Base-by-base conservation (phyloP, 371 early-diverging fungal genomes). In the Mortierella sp. region DNA sequence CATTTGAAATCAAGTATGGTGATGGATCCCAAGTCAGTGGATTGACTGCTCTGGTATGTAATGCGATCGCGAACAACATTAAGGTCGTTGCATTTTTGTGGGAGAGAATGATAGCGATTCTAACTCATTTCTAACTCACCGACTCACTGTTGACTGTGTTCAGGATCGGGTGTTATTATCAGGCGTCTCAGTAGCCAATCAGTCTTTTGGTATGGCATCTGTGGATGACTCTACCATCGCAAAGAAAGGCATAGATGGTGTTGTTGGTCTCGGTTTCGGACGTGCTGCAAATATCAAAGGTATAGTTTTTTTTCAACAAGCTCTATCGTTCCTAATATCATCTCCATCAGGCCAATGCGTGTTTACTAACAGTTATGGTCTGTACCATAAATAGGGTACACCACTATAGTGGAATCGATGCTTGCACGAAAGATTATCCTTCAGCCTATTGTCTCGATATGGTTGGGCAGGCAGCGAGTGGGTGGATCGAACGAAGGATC, bases 401-500 rank as follows among this genome's bases (percentile, higher is more conserved):
- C 68, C 15, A 71, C 81, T 2, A 13, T 74, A 0, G 38, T 80
- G 58, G 81, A 80, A 32, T 65, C 65, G 13, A 48, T 80, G 72
- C 50, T 80, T 1, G 57, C 72, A n/a, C 63, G 41, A 21, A 74
- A 71, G 58, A 52, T 43, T n/a, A 57, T 80, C n/a, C 43, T 72
- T 33, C 81, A 80, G n/a, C 81, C 81, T 9, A 80, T 80, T 48
- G 81, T 80, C 7, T 80, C 81, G 28, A 38, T 80, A 15, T 80
- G 81, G 81, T 16, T 80, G 63, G 81, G 81, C 21, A 63, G 81
- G 19, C 75, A 74, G 47, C 47, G 81, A 24, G 47, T 80, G 59
- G 81, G 81, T 4, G 81, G 81, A 8, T 47, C 81, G 13, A 66
- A 16, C 22, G 91, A 87, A n/a, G 77, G 83, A 8, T 70, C 77